Base-by-base conservation (phyloP, 1,284 basidiomycete genomes). In the Meripilus lineatus region DNA sequence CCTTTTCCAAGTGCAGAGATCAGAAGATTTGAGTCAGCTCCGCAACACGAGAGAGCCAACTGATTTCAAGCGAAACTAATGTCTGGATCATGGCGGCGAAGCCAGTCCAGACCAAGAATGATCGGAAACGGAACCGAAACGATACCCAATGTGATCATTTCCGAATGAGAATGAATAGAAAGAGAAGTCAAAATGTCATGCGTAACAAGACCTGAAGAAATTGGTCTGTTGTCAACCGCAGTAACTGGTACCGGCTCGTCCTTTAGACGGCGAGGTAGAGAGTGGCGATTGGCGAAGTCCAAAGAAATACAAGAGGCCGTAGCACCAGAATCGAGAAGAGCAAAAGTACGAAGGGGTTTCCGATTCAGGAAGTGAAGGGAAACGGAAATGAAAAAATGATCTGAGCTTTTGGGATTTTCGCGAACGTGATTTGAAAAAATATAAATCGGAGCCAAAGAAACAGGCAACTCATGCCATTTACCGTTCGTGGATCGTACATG, bases 301-400 rank as follows among this genome's bases (percentile, higher is more conserved):
- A 62, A 51, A 0, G 63, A 67, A 40, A 70, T 69, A 43, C 59
- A 64, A 4, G 64, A 70, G 3, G 40, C 36, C 1, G 60, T 54
- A 20, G 67, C 62, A 33, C 68, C 64, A 38, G 43, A 63, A 47
- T 71, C 66, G 21, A 70, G 44, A 13, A 70, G 54, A 25, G 63
- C 65, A 46, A 51, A 57, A 2, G 53, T 61, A 6, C 18, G 14
- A 6, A 68, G 52, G 17, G 61, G 55, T 46, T 53, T 52, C 38
- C 46, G 41, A 37, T 58, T 50, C 28, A 63, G 64, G 35, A 68
- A 65, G 4, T 17, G 38, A 28, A 70, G 57, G 40, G 38, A 42
- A 40, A 70, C 32, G 43, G 54, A 46, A 30, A 69, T 52, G 40
- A 68, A 63, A 45, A 69, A 68, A 56, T 69, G 67, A 18, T 49